Conservation (phyloP, 257 asterid genomes). For the Leonotis leonurus region DNA sequence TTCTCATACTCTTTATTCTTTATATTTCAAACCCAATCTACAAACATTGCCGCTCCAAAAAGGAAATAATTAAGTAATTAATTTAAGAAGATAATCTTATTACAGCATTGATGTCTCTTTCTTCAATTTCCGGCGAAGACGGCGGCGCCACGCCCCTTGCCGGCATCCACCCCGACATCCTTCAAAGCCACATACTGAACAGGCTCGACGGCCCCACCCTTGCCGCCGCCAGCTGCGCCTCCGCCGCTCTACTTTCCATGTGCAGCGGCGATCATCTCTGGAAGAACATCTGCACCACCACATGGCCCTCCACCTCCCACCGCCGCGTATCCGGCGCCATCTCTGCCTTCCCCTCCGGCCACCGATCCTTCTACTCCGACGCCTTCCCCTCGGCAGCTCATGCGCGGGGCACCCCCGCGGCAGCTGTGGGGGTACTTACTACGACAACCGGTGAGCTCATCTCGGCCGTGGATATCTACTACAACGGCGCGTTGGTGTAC, state of each 20-base stretch:
- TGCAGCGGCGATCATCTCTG: slow-evolving; percentile 52
- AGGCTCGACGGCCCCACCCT: slow-evolving; percentile 70
- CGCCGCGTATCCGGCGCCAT: slow-evolving; percentile 24
- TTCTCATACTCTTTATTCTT: neutral
- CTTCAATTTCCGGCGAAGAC: neutral
- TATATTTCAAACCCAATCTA: too few relatives aligned
- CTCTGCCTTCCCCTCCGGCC: slow-evolving; percentile 45
- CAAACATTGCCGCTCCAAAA: neutral
- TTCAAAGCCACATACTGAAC: slow-evolving; percentile 51
- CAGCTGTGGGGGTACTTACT: too few relatives aligned
- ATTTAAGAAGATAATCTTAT: too few relatives aligned
- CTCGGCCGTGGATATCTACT: slow-evolving; percentile 70
- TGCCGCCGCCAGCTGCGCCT: slow-evolving; percentile 46
- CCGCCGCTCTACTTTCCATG: slow-evolving; percentile 31
- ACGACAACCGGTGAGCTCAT: too few relatives aligned
- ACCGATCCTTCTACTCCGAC: slow-evolving; percentile 60
- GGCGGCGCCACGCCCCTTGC: slow-evolving; percentile 23
- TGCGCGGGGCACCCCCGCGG: neutral
- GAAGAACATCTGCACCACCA: slow-evolving; percentile 44
- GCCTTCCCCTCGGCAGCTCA: slow-evolving; percentile 32
- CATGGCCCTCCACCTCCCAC: slow-evolving; percentile 66
- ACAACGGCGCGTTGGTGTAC: slow-evolving; percentile 31
- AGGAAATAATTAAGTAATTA: neutral
- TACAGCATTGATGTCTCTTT: slow-evolving; percentile 5
- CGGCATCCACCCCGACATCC: slow-evolving; percentile 50